phyloP scores from a whole-genome alignment of 192 early-diverging fungal genomes.

The Cetraspora pellucida region DNA sequence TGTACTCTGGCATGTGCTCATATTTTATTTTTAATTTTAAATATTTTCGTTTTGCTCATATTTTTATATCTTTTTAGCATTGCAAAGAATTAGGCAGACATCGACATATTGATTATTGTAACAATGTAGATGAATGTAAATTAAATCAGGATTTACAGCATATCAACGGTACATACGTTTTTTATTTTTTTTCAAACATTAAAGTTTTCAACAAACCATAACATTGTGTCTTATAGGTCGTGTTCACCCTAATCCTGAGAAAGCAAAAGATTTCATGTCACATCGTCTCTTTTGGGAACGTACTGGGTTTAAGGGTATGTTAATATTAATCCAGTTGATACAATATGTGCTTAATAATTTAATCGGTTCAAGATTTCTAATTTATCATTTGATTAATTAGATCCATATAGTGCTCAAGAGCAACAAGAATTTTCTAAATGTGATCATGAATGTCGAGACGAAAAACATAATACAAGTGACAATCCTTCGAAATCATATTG shows the following conservation, averaged over 20 bases:
- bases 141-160: conserved; percentile 7
- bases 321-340: too few species aligned
- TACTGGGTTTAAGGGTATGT: conserved; percentile 30
- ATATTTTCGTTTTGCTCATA: too few species aligned
- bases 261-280: conserved; percentile 19
- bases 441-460: conserved; percentile 29
- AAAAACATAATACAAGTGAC: not conserved
- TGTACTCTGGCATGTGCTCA: conserved; percentile 23
- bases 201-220: not conserved
- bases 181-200: not conserved
- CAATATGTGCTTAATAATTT: not conserved
- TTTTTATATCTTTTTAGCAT: not conserved
- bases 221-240: conserved; percentile 1
- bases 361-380: not conserved
- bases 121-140: conserved; percentile 19
- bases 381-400: not conserved
- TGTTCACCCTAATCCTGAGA: conserved; percentile 22
- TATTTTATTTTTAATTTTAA: not conserved
- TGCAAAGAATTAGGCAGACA: conserved; percentile 32
- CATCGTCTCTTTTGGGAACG: conserved; percentile 34
- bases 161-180: conserved; percentile 20
- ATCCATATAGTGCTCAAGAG: conserved; percentile 20
- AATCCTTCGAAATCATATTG: conserved; percentile 9
- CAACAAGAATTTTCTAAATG: conserved; percentile 27
- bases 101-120: conserved; percentile 37